Evolutionary conservation across 805 yeast species (phyloP), one percentile per base, ranked within the genome.

Genomic region (Jamesozyma spencerorum): DNA sequence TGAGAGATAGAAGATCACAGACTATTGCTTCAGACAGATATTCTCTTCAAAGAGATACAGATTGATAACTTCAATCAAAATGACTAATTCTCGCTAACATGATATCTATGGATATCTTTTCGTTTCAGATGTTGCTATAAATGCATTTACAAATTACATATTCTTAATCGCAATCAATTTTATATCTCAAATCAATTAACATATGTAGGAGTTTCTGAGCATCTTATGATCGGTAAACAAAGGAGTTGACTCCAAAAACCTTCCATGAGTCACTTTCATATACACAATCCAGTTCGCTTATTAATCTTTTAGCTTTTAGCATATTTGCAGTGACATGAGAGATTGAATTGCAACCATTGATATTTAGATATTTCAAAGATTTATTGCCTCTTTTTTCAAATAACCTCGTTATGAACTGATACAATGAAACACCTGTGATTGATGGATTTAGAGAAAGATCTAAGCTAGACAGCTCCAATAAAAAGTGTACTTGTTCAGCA

Each of bases 371-470:
- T 2, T 52, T 47, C 13, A 60, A 41, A 5, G 59, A 50, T 10
- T 31, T 36, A 10, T 30, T 30, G 3, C 45, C 43, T 28, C 47
- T 45, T 3, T 18, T 7, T 11, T 45, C 46, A 30, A 42, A 47
- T 3, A 58, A 40, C 8, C 44, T 43, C 18, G 41, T 44, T 4
- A 56, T 15, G 8, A 60, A 44, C n/a, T 58, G 57, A 38, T 52
- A 60, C 2, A 60, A 33, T 1, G 62, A 48, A 8, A 50, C 59
- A 12, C 65, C 65, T 2, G 58, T 49, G 15, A 60, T 45, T 8
- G 51, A 44, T n/a, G 53, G 51, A 42, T 58, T 60, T 18, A 57
- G 42, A 10, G 65, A 58, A 5, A 60, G 28, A 37, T 60, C 65
- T 20, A 58, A 39, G 19, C 33, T 43, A 19, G 46, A 34, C 12